phyloP scores from a whole-genome alignment of 2,329 filamentous ascomycete genomes.

The Monosporascus cannonballus region DNA sequence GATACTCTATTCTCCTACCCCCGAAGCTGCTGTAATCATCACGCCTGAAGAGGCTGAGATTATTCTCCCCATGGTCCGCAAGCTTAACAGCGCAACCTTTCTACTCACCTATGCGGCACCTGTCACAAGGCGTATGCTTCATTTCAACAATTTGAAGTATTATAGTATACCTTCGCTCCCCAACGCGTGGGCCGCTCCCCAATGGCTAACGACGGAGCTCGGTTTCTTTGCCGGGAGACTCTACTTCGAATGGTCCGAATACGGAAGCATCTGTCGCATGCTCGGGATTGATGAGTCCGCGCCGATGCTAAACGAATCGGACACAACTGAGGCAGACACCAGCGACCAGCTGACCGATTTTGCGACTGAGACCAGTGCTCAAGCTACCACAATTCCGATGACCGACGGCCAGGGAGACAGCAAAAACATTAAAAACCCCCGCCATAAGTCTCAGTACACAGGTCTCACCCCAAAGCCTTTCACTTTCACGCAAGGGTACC shows the following conservation, averaged over 20 bases:
- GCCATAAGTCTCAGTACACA: slow-evolving; percentile 6
- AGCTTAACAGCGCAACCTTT: slow-evolving; percentile 23
- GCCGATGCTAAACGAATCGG: slow-evolving; percentile 8
- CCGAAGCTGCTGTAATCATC: slow-evolving; percentile 46
- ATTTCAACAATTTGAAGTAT: slow-evolving; percentile 49
- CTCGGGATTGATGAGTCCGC: slow-evolving; percentile 22
- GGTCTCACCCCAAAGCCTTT: slow-evolving; percentile 30
- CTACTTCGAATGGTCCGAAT: slow-evolving; percentile 50
- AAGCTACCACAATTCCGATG: neutral
- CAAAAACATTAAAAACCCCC: neutral
- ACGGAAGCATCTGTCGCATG: slow-evolving; percentile 25
- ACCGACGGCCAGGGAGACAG: slow-evolving; percentile 2
- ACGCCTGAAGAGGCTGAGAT: slow-evolving; percentile 57
- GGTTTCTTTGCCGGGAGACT: slow-evolving; percentile 55
- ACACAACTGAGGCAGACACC: slow-evolving; percentile 9
- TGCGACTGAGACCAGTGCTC: neutral
- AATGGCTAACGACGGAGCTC: slow-evolving; percentile 51
- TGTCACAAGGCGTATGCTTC: slow-evolving; percentile 52
- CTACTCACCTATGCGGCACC: slow-evolving; percentile 55
- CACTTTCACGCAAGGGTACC: slow-evolving; percentile 49
- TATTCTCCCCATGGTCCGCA: slow-evolving; percentile 40
- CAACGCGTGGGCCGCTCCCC: slow-evolving; percentile 32
- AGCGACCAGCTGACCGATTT: slow-evolving; percentile 4
- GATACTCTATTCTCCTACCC: slow-evolving; percentile 47
- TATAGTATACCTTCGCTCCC: slow-evolving; percentile 45